These are phyloP conservation scores for Boletellus emodensis DNA, from an alignment of 768 basidiomycete genomes.

Conservation along the genomic window DNA sequence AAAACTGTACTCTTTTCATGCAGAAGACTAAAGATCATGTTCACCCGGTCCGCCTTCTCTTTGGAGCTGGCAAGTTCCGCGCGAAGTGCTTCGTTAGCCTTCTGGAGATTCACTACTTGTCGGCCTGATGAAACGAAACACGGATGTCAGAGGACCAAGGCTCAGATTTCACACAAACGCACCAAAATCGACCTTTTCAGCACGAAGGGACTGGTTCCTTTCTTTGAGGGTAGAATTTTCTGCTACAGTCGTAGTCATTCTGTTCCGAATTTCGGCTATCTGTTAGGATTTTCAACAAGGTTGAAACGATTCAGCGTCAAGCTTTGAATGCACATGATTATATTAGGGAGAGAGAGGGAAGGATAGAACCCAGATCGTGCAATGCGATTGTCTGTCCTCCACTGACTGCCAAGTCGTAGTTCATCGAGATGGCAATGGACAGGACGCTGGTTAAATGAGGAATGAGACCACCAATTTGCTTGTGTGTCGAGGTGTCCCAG, in stretches of 20 bases:
- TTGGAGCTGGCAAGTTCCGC: too few relatives aligned
- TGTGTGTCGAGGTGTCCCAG: slow-evolving; percentile 6
- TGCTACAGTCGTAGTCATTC: too few relatives aligned
- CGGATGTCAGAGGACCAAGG: too few relatives aligned
- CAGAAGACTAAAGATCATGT: too few relatives aligned
- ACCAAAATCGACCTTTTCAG: background rate
- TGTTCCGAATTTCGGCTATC: too few relatives aligned
- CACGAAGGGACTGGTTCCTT: background rate
- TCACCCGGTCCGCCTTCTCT: too few relatives aligned
- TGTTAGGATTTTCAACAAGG: too few relatives aligned
- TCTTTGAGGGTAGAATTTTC: background rate
- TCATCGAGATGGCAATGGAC: slow-evolving; percentile 2
- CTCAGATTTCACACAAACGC: background rate
- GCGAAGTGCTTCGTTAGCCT: too few relatives aligned
- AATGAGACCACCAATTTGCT: background rate
- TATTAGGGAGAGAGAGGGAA: background rate
- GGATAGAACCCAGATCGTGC: background rate
- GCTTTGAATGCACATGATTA: too few relatives aligned
- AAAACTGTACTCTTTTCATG: too few relatives aligned
- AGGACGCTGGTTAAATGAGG: background rate
- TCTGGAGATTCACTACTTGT: too few relatives aligned
- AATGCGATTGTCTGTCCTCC: background rate
- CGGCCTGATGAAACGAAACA: too few relatives aligned
- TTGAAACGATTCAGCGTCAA: background rate
- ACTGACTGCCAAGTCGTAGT: background rate